Evolutionary conservation across 306 rosid species (phyloP).

Genomic region (Alnus rubra): DNA sequence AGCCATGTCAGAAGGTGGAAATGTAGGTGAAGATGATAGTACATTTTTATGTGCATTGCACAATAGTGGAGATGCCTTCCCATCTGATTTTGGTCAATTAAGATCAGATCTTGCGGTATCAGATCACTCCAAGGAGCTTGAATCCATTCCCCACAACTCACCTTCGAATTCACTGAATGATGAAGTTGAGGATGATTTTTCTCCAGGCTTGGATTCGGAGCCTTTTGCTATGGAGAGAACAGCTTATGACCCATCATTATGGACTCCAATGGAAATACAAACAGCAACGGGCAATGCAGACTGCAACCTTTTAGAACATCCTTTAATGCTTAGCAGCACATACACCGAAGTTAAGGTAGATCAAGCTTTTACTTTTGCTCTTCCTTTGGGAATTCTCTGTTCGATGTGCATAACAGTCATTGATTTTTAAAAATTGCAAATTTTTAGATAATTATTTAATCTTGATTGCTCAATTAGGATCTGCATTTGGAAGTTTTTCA

Average conservation of each 20-base stretch:
- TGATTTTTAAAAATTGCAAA: constrained; percentile 12
- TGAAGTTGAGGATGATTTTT: constrained; percentile 36
- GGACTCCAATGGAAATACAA: constrained; percentile 85
- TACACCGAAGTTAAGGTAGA: constrained; percentile 80
- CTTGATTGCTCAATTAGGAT: not conserved
- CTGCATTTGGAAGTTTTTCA: not conserved
- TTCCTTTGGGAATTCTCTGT: not conserved
- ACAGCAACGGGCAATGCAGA: constrained; percentile 80
- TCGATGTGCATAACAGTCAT: constrained; percentile 14
- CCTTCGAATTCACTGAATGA: constrained; percentile 28
- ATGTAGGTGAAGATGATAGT: constrained; percentile 47
- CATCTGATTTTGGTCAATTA: constrained; percentile 36
- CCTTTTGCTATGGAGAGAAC: constrained; percentile 31
- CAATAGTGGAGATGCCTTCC: constrained; percentile 36
- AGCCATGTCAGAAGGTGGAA: constrained; percentile 29
- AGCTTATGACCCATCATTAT: constrained; percentile 58
- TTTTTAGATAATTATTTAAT: constrained; percentile 20
- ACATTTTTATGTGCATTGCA: constrained; percentile 63
- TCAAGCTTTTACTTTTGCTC: not conserved
- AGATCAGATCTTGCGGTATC: constrained; percentile 31
- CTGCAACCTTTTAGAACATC: constrained; percentile 64
- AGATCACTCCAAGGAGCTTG: constrained; percentile 30
- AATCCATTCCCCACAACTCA: constrained; percentile 34
- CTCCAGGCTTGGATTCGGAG: constrained; percentile 32
- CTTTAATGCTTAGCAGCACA: constrained; percentile 69